Conservation (phyloP, 2,329 filamentous ascomycete species). For the Penicillium crustosum region DNA sequence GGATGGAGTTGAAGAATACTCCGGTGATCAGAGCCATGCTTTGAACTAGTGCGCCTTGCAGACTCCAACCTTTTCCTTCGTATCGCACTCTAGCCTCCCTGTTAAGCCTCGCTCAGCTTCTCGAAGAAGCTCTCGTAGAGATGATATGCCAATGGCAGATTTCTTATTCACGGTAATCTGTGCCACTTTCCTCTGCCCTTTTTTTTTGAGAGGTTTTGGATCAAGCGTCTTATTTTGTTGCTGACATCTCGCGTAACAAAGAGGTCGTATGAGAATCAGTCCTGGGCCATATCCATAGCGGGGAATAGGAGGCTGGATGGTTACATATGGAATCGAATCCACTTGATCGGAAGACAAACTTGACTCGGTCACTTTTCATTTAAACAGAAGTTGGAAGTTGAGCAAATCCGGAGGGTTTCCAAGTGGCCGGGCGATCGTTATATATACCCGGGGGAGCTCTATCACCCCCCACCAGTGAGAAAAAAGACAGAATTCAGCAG, state of each 20-base stretch:
- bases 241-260: slow-evolving; percentile 26
- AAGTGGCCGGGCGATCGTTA: slow-evolving; percentile 1
- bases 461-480: neutral
- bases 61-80: slow-evolving; percentile 20
- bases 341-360: slow-evolving; percentile 4
- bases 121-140: slow-evolving; percentile 10
- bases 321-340: slow-evolving; percentile 8
- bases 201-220: slow-evolving; percentile 62
- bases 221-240: slow-evolving; percentile 44
- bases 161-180: slow-evolving; percentile 45
- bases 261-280: slow-evolving; percentile 47
- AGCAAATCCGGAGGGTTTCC: neutral
- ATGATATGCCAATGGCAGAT: slow-evolving; percentile 13
- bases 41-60: no score
- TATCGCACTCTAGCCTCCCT: slow-evolving; percentile 28
- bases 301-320: slow-evolving; percentile 48
- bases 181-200: slow-evolving; percentile 70
- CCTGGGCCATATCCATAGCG: slow-evolving; percentile 51
- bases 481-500: neutral
- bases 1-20: no score
- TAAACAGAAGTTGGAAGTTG: neutral
- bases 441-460: neutral
- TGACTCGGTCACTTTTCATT: neutral
- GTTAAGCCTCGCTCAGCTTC: slow-evolving; percentile 16
- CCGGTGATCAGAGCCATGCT: no score